Evolutionary conservation across 805 yeast genomes (phyloP).

Genomic region (Nakazawaea ishiwadae): DNA sequence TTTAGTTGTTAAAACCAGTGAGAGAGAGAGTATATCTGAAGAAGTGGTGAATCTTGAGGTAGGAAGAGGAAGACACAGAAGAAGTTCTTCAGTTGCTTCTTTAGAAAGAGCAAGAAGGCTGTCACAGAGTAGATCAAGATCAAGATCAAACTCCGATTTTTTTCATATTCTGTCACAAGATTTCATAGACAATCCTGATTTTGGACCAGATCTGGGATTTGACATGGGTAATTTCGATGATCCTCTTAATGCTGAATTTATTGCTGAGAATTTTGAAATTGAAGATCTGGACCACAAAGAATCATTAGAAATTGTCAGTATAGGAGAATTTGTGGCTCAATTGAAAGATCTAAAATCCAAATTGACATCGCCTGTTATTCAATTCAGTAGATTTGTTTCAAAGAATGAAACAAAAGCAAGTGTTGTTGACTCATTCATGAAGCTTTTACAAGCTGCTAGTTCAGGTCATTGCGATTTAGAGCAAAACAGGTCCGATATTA

Average conservation of each 20-base stretch:
- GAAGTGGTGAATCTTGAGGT: conserved; percentile 1
- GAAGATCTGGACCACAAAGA: too few relatives aligned
- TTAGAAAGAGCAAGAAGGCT: conserved; percentile 22
- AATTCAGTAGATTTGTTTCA: too few relatives aligned
- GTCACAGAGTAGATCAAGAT: conserved; percentile 7
- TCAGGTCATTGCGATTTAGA: background rate
- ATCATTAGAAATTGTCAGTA: too few relatives aligned
- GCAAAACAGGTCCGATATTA: background rate
- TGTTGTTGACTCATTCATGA: background rate
- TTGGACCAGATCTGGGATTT: too few relatives aligned
- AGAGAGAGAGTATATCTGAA: background rate
- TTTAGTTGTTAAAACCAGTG: background rate
- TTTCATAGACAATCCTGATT: background rate
- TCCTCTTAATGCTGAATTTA: too few relatives aligned
- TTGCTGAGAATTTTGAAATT: too few relatives aligned
- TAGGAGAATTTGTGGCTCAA: too few relatives aligned
- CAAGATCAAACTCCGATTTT: conserved; percentile 1
- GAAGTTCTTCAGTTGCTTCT: conserved; percentile 22
- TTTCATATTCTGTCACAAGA: background rate
- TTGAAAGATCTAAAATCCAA: too few relatives aligned
- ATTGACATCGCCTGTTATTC: too few relatives aligned
- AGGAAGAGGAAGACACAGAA: conserved; percentile 4
- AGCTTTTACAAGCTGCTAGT: background rate
- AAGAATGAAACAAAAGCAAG: background rate
- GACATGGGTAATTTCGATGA: too few relatives aligned